Base-by-base conservation (phyloP, 495 filamentous ascomycete genomes). In the Evansstolkia leycettana region DNA sequence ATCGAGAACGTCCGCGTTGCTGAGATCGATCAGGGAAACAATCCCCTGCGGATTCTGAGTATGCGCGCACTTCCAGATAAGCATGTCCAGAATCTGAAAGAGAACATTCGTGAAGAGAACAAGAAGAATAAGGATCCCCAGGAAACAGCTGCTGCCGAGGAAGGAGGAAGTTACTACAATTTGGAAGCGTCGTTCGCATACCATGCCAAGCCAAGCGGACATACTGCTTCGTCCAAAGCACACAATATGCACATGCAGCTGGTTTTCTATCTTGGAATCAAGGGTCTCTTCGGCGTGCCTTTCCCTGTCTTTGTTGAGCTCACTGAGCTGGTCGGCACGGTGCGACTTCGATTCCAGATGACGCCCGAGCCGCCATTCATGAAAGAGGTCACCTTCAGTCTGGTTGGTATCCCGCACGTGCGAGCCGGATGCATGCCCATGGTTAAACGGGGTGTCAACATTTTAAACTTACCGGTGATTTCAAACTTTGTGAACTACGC, bases 401-500 rank as follows among this genome's bases (percentile, higher is more conserved):
- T 96, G 14, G 94, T 95, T 72, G 89, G 89, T 4, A 60, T 88
- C 8, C 88, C 89, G 5, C 84, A 94, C 52, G 81, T 96, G 3
- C 68, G 76, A 43, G 89, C 89, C 8, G 80, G 82, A n/a, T 95
- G 89, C 54, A 75, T 90, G 16, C 89, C 89, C 1, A 87, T 96
- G 80, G 43, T 95, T 3, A 73, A 85, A 51, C 78, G 74, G 33
- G 87, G 86, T 10, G 80, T 93, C 43, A 96, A 96, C 47, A 77
- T 95, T 27, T 62, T 96, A 5, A 94, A 96, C 43, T 62, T 96
- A 17, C 89, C 89, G 0, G 50, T 96, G 30, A 94, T 96, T 44
- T 93, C 84, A 0, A 89, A 93, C 42, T 95, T 96, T 51, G 88
- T 94, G 58, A 93, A 95, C 58, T 93, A 86, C 54, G 84, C 88